Evolutionary conservation across 306 rosid species (phyloP), one percentile per base, ranked within the genome.

Genomic region (Phaseolus lunatus): DNA sequence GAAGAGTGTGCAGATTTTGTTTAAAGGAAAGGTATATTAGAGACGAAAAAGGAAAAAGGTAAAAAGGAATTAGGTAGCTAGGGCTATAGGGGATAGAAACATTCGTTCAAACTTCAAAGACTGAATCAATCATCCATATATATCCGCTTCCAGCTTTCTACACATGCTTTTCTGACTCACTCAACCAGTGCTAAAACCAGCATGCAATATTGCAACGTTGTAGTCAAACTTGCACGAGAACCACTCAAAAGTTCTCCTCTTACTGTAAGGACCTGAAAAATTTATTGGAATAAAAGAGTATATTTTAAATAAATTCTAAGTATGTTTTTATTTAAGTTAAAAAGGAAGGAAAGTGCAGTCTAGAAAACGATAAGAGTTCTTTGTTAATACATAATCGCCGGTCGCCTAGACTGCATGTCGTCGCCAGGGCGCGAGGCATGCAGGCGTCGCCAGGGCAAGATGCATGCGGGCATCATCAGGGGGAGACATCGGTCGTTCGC

Each of bases 181-280:
- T 45, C 20, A 24, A 49, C 7, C 37, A 8, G 43, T 37, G 29
- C 10, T 7, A 47, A 37, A 67, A 39, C 48, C 43, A 67, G 15
- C 9, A 70, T 15, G 69, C 15, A 9, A 16, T 63, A 1, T 18
- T 49, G 67, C 41, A 15, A 59, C 16, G 48, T n/a, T 39, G 20
- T 66, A 47, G 85, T 81, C 77, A 75, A 81, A 59, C 31, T 81
- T 75, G 77, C 81, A 81, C 78, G 73, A 75, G 81, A 81, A 68
- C 59, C 73, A 62, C 67, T 48, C 70, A 27, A 37, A 72, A 64
- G 49, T 13, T 59, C 31, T 3, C 1, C 18, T 43, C 53, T 24
- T n/a, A n/a, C n/a, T n/a, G n/a, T n/a, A n/a, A n/a, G n/a, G n/a
- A n/a, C n/a, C n/a, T n/a, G n/a, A n/a, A n/a, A n/a, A n/a, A n/a